A percentile compares a stretch with the other conserved stretches of the same genome.
Conservation (phyloP, 495 filamentous ascomycete species). For the Sporormia fimetaria region DNA sequence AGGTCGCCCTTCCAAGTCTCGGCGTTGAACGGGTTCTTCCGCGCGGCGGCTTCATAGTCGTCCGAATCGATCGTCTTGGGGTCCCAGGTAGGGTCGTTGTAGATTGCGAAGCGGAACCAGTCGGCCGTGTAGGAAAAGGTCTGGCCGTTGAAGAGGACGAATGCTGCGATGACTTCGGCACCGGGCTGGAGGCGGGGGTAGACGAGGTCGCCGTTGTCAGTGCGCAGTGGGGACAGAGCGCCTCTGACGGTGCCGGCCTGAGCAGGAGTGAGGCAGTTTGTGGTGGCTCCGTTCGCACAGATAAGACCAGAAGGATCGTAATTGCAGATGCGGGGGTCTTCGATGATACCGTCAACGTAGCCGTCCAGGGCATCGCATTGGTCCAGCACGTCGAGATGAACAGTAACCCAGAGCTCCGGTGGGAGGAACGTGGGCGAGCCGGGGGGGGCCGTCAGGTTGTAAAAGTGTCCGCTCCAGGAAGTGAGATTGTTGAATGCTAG, state of each 20-base stretch:
- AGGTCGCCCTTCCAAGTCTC: conserved; percentile 39
- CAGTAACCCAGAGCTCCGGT: conserved; percentile 21
- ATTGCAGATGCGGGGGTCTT: conserved; percentile 27
- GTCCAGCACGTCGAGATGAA: conserved; percentile 19
- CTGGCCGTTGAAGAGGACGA: conserved; percentile 2
- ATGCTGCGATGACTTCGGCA: conserved; percentile 5
- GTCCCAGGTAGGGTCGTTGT: conserved; percentile 41
- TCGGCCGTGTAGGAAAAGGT: conserved; percentile 18
- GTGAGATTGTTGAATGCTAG: conserved; percentile 37
- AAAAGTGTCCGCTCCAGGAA: conserved; percentile 36
- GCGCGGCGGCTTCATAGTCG: conserved; percentile 29
- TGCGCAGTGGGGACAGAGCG: conserved; percentile 8
- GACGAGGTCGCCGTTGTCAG: conserved; percentile 24
- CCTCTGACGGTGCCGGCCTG: conserved; percentile 10
- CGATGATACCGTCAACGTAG: conserved; percentile 17
- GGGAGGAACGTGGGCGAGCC: conserved; percentile 23
- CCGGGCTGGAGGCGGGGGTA: conserved; percentile 32
- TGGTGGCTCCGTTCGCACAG: conserved; percentile 12
- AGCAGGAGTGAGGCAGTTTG: conserved; percentile 25
- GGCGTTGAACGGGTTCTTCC: conserved; percentile 37
- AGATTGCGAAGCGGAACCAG: conserved; percentile 43
- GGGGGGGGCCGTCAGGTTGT: not conserved
- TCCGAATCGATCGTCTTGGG: conserved; percentile 33
- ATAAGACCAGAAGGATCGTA: conserved; percentile 18
- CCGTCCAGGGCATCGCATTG: conserved; percentile 18